Base-by-base conservation (phyloP, 768 basidiomycete genomes). In the Tubosaeta sp. region DNA sequence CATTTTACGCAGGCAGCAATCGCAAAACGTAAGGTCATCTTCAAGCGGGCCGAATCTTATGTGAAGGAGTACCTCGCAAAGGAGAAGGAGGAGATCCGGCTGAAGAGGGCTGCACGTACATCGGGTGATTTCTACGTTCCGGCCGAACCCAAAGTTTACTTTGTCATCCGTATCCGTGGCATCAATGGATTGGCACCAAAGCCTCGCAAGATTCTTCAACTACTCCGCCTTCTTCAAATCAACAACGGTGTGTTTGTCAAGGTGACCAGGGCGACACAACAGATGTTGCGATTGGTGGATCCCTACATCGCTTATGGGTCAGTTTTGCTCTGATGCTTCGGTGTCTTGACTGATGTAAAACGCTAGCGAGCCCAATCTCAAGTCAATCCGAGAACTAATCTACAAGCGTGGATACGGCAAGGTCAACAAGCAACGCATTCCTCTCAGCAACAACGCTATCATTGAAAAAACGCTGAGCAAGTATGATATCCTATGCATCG, bases 401-500 rank as follows among this genome's bases (percentile, higher is more conserved):
- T 98, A 98, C 88, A 99, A 99, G 82, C 92, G 97, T 59, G 97
- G 97, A 52, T 97, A 97, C 69, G 97, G 95, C 71, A 98, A 98
- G 79, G 85, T 98, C 72, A 72, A 92, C 82, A 95, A 92, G 76
- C 95, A 97, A 73, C 89, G 97, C 70, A 89, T 99, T 66, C 95
- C 97, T 57, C 85, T 99, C 57, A 75, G 86, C 64, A 92, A 91
- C 79, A 99, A 99, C 76, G 78, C 82, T 54, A 79, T 97, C 75
- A 95, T 98, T 65, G 97, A 99, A 76, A 76, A 82, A 65, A 67
- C 78, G 33, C 92, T 99, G 57, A 91, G 93, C 72, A 88, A 95
- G 73, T 88, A 82, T 75, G 91, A 95, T 71, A 95, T 98, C 72
- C 86, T 99, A 69, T 98, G 86, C 60, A 83, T 97, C 54, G 95